phyloP scores from a whole-genome alignment of 768 basidiomycete genomes.

The Lactarius akahatsu region DNA sequence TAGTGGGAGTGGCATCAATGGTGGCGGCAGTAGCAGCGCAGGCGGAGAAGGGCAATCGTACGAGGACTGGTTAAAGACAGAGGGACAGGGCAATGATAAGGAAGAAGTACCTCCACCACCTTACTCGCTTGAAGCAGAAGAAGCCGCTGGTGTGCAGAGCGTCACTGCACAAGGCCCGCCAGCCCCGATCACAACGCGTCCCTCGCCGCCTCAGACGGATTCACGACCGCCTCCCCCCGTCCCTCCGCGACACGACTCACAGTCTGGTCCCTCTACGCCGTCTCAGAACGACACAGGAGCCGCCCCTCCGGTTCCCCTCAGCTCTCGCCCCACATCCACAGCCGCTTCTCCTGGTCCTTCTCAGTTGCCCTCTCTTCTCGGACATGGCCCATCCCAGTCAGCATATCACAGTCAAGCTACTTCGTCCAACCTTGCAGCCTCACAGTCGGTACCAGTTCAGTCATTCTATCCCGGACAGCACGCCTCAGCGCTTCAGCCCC shows the following conservation, averaged over 20 bases:
- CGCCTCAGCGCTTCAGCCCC: not conserved
- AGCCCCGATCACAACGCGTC: constrained; percentile 19
- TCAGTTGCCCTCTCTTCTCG: not conserved
- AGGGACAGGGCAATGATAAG: constrained; percentile 42
- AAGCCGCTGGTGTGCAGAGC: constrained; percentile 9
- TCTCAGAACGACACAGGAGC: not conserved
- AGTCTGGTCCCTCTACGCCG: not conserved
- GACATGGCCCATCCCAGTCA: not conserved
- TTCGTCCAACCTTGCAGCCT: constrained; percentile 6
- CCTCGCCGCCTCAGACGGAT: constrained; percentile 8
- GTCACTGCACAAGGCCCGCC: constrained; percentile 12
- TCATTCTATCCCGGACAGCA: constrained; percentile 12
- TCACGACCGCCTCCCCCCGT: constrained; percentile 16
- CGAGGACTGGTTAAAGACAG: constrained; percentile 47
- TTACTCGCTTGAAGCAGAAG: constrained; percentile 57
- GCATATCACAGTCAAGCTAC: not conserved
- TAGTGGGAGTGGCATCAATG: constrained; percentile 6
- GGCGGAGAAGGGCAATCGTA: constrained; percentile 36
- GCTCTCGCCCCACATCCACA: constrained; percentile 18
- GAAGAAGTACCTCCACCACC: constrained; percentile 68
- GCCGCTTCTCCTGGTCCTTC: not conserved
- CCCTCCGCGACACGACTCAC: constrained; percentile 19
- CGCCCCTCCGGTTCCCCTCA: constrained; percentile 20
- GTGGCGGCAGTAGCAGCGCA: not conserved
- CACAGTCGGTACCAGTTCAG: not conserved